phyloP scores from a whole-genome alignment of 139 green algal species.

The Coccomyxa sp. region DNA sequence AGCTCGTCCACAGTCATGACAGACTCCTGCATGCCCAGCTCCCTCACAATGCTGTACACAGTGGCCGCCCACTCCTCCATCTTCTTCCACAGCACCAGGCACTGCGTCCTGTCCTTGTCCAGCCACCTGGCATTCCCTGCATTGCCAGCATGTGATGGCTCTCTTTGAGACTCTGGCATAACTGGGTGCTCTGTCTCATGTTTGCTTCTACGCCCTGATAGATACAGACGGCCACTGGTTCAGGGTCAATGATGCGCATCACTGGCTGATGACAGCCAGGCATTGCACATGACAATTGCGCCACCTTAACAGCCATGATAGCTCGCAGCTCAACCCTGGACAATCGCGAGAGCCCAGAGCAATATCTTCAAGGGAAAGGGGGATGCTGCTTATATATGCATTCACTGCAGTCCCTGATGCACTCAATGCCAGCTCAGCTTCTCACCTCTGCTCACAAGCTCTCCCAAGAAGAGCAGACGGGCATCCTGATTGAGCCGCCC shows the following conservation, averaged over 20 bases:
- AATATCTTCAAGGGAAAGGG: too few species aligned
- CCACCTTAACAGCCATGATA: too few species aligned
- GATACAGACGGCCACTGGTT: too few species aligned
- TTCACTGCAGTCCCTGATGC: not conserved
- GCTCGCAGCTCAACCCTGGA: too few species aligned
- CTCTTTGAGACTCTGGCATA: too few species aligned
- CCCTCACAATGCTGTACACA: slow-evolving; percentile 39
- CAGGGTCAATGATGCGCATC: too few species aligned
- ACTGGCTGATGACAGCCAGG: too few species aligned
- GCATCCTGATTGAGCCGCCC: slow-evolving; percentile 47
- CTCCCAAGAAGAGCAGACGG: slow-evolving; percentile 42
- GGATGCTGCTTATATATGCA: not conserved
- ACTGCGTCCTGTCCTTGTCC: slow-evolving; percentile 36
- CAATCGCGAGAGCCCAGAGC: too few species aligned
- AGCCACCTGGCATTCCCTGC: slow-evolving; percentile 49
- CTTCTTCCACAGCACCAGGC: slow-evolving; percentile 52
- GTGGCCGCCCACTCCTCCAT: slow-evolving; percentile 51
- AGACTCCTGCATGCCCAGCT: slow-evolving; percentile 43
- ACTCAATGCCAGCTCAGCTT: not conserved
- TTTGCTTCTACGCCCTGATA: too few species aligned
- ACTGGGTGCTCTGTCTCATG: too few species aligned
- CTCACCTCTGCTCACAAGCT: slow-evolving; percentile 23
- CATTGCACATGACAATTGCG: too few species aligned
- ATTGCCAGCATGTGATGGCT: too few species aligned
- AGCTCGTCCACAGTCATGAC: slow-evolving; percentile 63